Base-by-base conservation (phyloP, 1,284 basidiomycete species). In the Agroathelia rolfsii region DNA sequence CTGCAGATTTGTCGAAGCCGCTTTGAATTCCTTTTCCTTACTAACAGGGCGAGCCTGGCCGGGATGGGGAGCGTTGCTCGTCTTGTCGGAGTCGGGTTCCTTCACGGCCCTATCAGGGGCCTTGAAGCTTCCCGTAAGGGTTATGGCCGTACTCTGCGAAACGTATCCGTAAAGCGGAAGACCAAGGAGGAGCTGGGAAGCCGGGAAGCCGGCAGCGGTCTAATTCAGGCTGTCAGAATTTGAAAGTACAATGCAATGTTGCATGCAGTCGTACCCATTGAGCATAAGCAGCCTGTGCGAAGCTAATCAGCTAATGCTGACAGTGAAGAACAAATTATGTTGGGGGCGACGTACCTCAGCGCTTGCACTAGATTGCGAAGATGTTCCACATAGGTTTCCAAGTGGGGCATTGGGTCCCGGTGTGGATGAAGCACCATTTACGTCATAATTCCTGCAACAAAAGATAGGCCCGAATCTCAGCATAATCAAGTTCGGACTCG, bases 341-440 rank as follows among this genome's bases (percentile, higher is more conserved):
- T n/a, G n/a, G n/a, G n/a, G n/a, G n/a, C n/a, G n/a, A n/a, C n/a
- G n/a, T n/a, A n/a, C 72, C 38, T 64, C 58, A 24, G 80, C 82
- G 47, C 72, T 82, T 30, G 76, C 76, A 33, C 68, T 59, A 2
- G 82, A 81, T 41, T 78, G 76, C 3, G 61, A 56, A 14, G 76
- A 78, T 38, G 70, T 75, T 16, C 68, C 61, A 54, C 83, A 87
- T 1, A 64, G 64, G 51, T 85, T 64, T 3, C 65, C 68, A 12
- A 86, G 68, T 2, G 84, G 83, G 2, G 83, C 82, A 51, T 87
- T 87, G 5, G 84, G 74, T 6, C 83, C 83, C 2, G 84, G 84
- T 18, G 58, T 69, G 5, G 63, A 50, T 4, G 72, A 73, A 4
- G 76, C 63, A 34, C 75, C 74, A 67, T 70, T 80, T 30, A 81